Evolutionary conservation across 306 rosid genomes (phyloP).

Genomic region (Cicer judaicum): DNA sequence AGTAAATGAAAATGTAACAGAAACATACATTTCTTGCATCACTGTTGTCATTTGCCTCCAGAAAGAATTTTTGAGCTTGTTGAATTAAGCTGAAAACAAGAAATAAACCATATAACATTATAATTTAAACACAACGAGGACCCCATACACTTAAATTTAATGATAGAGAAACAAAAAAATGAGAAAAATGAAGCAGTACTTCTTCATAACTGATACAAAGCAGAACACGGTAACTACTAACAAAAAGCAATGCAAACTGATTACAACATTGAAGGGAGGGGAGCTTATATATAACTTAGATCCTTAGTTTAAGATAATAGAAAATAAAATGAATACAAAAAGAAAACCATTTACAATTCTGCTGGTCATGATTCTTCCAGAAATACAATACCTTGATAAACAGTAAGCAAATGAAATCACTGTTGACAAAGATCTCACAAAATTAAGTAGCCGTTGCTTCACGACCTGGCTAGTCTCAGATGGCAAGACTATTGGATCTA

Average conservation of each 20-base stretch:
- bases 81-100: slow-evolving; percentile 84
- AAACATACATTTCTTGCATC: slow-evolving; percentile 86
- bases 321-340: slow-evolving; percentile 11
- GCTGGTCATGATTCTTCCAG: slow-evolving; percentile 8
- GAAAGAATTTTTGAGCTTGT: slow-evolving; percentile 77
- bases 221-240: slow-evolving; percentile 9
- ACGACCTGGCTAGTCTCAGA: slow-evolving; percentile 84
- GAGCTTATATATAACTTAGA: slow-evolving; percentile 27
- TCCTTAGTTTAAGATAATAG: slow-evolving; percentile 1
- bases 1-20: slow-evolving; percentile 44
- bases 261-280: slow-evolving; percentile 9
- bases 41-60: slow-evolving; percentile 75
- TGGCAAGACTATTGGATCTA: slow-evolving; percentile 80
- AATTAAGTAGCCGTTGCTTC: slow-evolving; percentile 81
- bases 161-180: neutral
- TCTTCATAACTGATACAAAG: slow-evolving; percentile 8
- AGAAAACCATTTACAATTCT: slow-evolving; percentile 21
- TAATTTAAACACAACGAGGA: slow-evolving; percentile 34
- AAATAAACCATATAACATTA: slow-evolving; percentile 40
- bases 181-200: neutral
- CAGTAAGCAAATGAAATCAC: slow-evolving; percentile 90
- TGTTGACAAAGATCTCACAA: slow-evolving; percentile 80
- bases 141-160: slow-evolving; percentile 22
- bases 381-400: slow-evolving; percentile 72
- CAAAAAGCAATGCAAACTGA: slow-evolving; percentile 30